phyloP scores from a whole-genome alignment of 768 basidiomycete genomes.

The Amanita pseudoporphyria region DNA sequence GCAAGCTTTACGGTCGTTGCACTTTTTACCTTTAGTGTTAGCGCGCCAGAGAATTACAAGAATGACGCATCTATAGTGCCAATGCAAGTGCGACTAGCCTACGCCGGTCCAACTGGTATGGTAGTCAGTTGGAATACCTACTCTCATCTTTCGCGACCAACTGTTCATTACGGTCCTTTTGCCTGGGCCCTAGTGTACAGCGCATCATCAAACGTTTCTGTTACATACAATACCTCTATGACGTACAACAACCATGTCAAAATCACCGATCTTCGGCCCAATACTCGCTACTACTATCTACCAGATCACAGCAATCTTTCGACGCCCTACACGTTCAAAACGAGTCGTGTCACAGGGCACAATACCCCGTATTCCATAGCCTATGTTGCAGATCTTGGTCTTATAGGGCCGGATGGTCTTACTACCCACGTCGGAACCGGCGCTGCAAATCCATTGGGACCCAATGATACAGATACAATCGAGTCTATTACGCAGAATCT shows the following conservation, averaged over 20 bases:
- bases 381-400: slow-evolving; percentile 11
- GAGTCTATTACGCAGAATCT: slow-evolving; percentile 10
- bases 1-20: no score
- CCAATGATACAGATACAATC: slow-evolving; percentile 11
- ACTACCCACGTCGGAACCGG: slow-evolving; percentile 1
- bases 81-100: slow-evolving; percentile 13
- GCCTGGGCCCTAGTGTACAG: slow-evolving; percentile 7
- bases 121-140: slow-evolving; percentile 15
- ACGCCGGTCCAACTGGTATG: slow-evolving; percentile 15
- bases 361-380: slow-evolving; percentile 11
- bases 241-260: slow-evolving; percentile 14
- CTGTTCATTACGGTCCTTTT: slow-evolving; percentile 9
- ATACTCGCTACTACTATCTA: slow-evolving; percentile 12
- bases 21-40: no score
- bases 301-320: slow-evolving; percentile 6
- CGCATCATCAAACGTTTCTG: slow-evolving; percentile 8
- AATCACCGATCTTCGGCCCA: slow-evolving; percentile 9
- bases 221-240: slow-evolving; percentile 12
- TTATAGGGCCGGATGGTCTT: slow-evolving; percentile 12
- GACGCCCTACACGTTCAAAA: slow-evolving; percentile 10
- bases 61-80: slow-evolving; percentile 1
- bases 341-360: slow-evolving; percentile 9
- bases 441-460: slow-evolving; percentile 11
- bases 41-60: no score
- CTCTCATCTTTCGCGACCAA: slow-evolving; percentile 8